Base-by-base conservation (phyloP, 73 alveolate genomes). In the Paramecium primaurelia region DNA sequence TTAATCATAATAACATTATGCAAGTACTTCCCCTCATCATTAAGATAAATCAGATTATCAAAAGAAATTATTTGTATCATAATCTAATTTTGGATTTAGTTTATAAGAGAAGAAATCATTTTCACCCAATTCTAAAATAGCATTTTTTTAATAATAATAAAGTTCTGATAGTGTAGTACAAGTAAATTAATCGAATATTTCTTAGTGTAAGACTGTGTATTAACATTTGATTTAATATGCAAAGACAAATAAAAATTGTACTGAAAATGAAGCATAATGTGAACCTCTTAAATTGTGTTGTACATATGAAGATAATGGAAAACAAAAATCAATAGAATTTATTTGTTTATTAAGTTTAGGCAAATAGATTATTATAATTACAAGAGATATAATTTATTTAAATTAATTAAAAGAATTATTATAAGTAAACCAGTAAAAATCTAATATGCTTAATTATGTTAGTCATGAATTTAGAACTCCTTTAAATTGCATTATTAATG, bases 401-500 rank as follows among this genome's bases (percentile, higher is more conserved):
- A 64, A 64, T 12, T 64, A 64, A 64, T 64, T 64, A 64, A 64
- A 64, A 32, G 84, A 64, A 30, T 7, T 64, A 14, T 28, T 64
- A 12, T 64, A 75, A 75, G 60, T 75, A 5, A 75, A 75, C 37
- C 9, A 75, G 40, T 75, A 36, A 16, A 75, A 75, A 37, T 36
- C 88, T 36, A 75, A 75, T n/a, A 75, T 42, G 58, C 47, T 75
- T 11, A 38, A 36, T 75, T 75, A 38, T 42, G 88, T 75, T 1
- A 75, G 88, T 6, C 88, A 75, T 36, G 88, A 75, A 75, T 75
- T 38, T 75, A 75, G 88, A 75, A 75, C 88, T 6, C 88, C 88
- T 11, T 42, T 75, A 16, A 75, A 75, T 75, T 75, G 88, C 60
- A 75, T 75, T 11, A 75, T 75, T 6, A 75, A 75, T 20, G 37